Evolutionary conservation across 768 basidiomycete genomes (phyloP), one percentile per base, ranked within the genome.

Genomic region (Phallus indusiatus): DNA sequence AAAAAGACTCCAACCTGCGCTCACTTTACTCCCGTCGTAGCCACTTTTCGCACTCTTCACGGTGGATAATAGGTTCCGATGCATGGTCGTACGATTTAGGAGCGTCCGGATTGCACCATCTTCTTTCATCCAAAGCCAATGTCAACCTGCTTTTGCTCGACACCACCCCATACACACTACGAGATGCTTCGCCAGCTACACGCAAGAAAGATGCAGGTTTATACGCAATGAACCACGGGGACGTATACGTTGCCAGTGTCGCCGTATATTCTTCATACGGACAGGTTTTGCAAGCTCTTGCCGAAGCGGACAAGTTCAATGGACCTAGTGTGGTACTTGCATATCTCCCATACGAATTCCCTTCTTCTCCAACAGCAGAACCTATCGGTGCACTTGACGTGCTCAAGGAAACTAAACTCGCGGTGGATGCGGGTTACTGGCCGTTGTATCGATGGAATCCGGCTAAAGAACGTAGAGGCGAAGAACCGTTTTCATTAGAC

Each of bases 61-160:
- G 90, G 60, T 99, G 96, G 96, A 98, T 99, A 71, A 88, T 99
- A 65, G 94, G 95, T 18, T 97, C 94, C 18, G 96, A 99, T 69
- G 89, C 91, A 0, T 98, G 96, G 96, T 88, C 94, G 0, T 92
- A 96, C 69, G 96, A 98, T 72, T 83, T 98, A 47, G 96, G 95
- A 47, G 83, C 92, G 1, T 95, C 93, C 1, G 96, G 95, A 52
- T 76, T 99, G 42, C 95, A 99, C 70, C 96, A 98, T 65, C 85
- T 86, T 66, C 88, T 98, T 56, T 84, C 94, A 18, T 95, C 94
- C 6, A 84, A 86, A 18, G 80, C 94, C 59, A 86, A 98, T 70
- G 78, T 98, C 73, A 99, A 99, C 75, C 82, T 98, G 60, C 88
- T 99, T 70, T 84, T 98, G 63, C 83, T 98, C 67, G 96, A 99